Conservation (phyloP, 2,329 filamentous ascomycete species). For the Colletotrichum orchidophilum region DNA sequence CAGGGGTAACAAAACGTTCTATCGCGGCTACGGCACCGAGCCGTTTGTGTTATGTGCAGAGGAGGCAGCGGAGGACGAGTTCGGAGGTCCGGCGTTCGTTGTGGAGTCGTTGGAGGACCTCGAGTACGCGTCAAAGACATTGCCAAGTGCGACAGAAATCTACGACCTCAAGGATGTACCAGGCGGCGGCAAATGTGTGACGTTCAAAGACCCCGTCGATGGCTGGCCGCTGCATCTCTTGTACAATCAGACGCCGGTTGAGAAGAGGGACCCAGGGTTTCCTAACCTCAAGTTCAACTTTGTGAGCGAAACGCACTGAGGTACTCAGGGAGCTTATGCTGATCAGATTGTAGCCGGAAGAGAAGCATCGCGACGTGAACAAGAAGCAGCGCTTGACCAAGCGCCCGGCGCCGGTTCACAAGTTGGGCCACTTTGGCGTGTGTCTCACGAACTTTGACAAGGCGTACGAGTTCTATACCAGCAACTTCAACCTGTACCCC, state of each 20-base stretch:
- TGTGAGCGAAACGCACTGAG: slow-evolving; percentile 38
- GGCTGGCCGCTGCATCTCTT: slow-evolving; percentile 67
- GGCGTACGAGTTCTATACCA: slow-evolving; percentile 58
- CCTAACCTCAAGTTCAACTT: slow-evolving; percentile 57
- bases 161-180: slow-evolving; percentile 60
- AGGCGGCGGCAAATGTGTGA: slow-evolving; percentile 62
- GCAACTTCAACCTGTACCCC: slow-evolving; percentile 60
- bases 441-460: slow-evolving; percentile 61
- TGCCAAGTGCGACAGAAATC: slow-evolving; percentile 58
- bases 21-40: slow-evolving; percentile 68
- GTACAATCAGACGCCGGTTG: slow-evolving; percentile 57
- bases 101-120: slow-evolving; percentile 67
- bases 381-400: slow-evolving; percentile 60
- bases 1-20: slow-evolving; percentile 60
- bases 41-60: slow-evolving; percentile 67
- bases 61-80: slow-evolving; percentile 56
- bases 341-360: slow-evolving; percentile 44
- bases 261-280: slow-evolving; percentile 47
- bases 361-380: slow-evolving; percentile 53
- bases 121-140: slow-evolving; percentile 54
- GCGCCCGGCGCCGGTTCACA: slow-evolving; percentile 58
- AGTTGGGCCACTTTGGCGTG: slow-evolving; percentile 64
- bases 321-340: not conserved
- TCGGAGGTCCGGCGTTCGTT: slow-evolving; percentile 66
- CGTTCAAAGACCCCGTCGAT: slow-evolving; percentile 62